Evolutionary conservation across 805 yeast species (phyloP).

Genomic region (Trichomonascus vanleenenianus): DNA sequence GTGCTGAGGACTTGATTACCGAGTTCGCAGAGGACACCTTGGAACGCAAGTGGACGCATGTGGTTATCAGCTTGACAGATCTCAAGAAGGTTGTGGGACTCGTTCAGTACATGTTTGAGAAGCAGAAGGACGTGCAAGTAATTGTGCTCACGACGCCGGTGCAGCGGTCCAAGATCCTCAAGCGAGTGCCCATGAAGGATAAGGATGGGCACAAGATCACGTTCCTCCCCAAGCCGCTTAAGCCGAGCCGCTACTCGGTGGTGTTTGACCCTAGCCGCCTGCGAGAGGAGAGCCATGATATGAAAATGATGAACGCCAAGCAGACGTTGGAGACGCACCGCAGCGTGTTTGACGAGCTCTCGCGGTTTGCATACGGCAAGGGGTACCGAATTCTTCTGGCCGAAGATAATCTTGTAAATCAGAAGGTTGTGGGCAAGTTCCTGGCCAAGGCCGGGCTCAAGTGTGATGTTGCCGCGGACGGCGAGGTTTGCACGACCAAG

Average conservation of each 20-base stretch:
- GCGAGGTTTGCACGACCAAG: constrained; percentile 24
- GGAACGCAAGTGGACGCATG: constrained; percentile 23
- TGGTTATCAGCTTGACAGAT: constrained; percentile 22
- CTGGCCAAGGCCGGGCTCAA: constrained; percentile 24
- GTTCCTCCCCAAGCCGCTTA: constrained; percentile 19
- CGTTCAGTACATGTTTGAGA: background rate
- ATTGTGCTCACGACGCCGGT: constrained; percentile 17
- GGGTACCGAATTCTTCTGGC: constrained; percentile 56
- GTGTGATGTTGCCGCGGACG: constrained; percentile 27
- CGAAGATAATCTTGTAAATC: constrained; percentile 84
- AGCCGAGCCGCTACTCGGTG: constrained; percentile 19
- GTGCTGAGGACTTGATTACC: constrained; percentile 2
- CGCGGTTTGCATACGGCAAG: constrained; percentile 11
- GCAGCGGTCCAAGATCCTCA: constrained; percentile 13
- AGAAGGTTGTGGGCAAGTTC: constrained; percentile 62
- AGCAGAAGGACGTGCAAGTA: constrained; percentile 3
- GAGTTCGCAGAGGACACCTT: background rate
- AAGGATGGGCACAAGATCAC: constrained; percentile 7
- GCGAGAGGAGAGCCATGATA: constrained; percentile 17
- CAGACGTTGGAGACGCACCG: constrained; percentile 14
- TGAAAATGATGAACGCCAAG: constrained; percentile 19
- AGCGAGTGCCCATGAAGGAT: constrained; percentile 8
- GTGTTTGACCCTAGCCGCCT: constrained; percentile 20
- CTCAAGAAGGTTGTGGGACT: constrained; percentile 5
- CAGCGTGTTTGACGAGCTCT: constrained; percentile 18